Evolutionary conservation across 192 early-diverging fungal genomes (phyloP).

Genomic region (Coemansia pectinata): DNA sequence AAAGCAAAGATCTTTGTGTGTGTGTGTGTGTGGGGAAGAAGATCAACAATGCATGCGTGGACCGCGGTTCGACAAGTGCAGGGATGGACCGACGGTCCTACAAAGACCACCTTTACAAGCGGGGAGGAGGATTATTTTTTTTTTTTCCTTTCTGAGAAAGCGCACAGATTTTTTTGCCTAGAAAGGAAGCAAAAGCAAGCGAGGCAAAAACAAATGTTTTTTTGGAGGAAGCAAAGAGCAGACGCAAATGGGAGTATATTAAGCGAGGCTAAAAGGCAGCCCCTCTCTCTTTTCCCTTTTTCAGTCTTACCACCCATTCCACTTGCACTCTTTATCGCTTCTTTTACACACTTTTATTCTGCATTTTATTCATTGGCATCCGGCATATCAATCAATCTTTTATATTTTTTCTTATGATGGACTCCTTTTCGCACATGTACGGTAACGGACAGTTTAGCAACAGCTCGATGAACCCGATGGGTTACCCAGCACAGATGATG

Average conservation of each 20-base stretch:
- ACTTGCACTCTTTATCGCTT: not conserved
- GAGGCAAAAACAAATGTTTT: not conserved
- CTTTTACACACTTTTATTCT: slow-evolving; percentile 14
- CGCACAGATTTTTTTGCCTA: not conserved
- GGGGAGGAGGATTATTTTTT: not conserved
- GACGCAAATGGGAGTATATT: not conserved
- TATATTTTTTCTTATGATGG: slow-evolving; percentile 11
- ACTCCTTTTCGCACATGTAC: slow-evolving; percentile 41
- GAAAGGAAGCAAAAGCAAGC: not conserved
- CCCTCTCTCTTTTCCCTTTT: slow-evolving; percentile 15
- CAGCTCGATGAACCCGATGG: slow-evolving; percentile 12
- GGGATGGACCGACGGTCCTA: not conserved
- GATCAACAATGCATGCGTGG: not conserved
- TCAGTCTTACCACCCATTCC: not conserved
- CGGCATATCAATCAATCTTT: slow-evolving; percentile 5
- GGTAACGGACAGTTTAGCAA: slow-evolving; percentile 22
- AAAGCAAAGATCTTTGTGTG: not conserved
- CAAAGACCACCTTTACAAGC: not conserved
- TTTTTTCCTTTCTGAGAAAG: slow-evolving; percentile 8
- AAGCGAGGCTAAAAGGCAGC: not conserved
- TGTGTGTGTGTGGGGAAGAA: not conserved
- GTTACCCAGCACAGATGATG: slow-evolving; percentile 17
- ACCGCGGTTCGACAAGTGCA: not conserved
- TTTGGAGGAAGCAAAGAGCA: not conserved
- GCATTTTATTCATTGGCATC: slow-evolving; percentile 14